Conservation (phyloP, 305 asterid species). For the Ilex paraguariensis region DNA sequence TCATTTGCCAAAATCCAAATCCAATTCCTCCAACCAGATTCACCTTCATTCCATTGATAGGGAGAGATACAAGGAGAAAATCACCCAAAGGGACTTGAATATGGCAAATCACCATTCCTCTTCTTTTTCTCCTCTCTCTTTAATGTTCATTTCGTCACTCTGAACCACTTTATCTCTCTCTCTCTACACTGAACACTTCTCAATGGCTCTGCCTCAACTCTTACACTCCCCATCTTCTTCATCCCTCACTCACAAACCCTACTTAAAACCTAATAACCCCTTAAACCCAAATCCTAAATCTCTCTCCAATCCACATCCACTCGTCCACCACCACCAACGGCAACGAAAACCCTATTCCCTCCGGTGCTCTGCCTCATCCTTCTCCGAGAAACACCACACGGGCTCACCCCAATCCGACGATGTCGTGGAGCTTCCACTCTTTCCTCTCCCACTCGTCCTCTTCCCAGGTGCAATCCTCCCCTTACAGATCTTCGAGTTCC, state of each 20-base stretch:
- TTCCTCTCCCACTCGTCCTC: conserved; percentile 92
- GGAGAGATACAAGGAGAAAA: too few relatives aligned
- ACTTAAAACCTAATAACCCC: conserved; percentile 29
- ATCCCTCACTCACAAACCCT: conserved; percentile 50
- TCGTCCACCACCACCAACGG: conserved; percentile 32
- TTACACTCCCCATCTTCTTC: conserved; percentile 56
- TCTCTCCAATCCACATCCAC: conserved; percentile 10
- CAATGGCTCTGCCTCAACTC: conserved; percentile 75
- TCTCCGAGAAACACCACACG: conserved; percentile 71
- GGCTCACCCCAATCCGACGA: conserved; percentile 46
- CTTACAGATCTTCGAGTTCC: conserved; percentile 86
- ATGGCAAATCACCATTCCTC: not conserved
- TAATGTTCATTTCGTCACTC: too few relatives aligned
- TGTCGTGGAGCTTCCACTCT: conserved; percentile 80
- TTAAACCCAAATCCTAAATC: conserved; percentile 16
- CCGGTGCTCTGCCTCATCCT: conserved; percentile 83
- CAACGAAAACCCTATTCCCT: conserved; percentile 41
- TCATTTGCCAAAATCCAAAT: too few relatives aligned
- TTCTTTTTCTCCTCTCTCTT: too few relatives aligned
- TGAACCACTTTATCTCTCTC: not conserved
- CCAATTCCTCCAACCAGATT: too few relatives aligned
- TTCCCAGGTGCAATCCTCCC: conserved; percentile 92
- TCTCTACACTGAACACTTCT: conserved; percentile 1
- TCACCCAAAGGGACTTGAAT: not conserved
- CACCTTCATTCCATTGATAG: too few relatives aligned